These are phyloP conservation scores for Salvia miltiorrhiza DNA, from an alignment of 257 asterid species.

Conservation along the genomic window DNA sequence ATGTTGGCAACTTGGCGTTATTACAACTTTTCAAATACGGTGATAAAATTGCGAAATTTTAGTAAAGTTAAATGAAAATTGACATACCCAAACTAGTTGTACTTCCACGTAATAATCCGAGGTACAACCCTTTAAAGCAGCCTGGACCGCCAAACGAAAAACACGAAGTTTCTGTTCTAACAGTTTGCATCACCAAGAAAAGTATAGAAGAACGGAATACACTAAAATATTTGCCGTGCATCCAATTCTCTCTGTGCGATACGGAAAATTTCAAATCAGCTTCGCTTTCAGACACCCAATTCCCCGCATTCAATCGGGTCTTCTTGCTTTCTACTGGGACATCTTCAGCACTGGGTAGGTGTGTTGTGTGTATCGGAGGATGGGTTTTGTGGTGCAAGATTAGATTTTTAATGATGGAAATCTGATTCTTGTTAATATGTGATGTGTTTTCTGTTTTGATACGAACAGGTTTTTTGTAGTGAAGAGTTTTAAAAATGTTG, in stretches of 20 bases:
- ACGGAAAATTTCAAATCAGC: not conserved
- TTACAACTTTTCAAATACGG: no score
- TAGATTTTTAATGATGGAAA: constrained; percentile 21
- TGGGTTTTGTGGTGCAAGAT: constrained; percentile 20
- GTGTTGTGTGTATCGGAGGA: not conserved
- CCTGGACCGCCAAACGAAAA: constrained; percentile 18
- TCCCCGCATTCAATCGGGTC: not conserved
- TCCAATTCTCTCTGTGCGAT: constrained; percentile 1
- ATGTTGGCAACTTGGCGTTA: no score
- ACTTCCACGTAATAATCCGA: not conserved
- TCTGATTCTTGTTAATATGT: constrained; percentile 5
- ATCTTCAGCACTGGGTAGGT: not conserved
- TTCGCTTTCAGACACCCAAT: not conserved
- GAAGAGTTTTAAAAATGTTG: constrained; percentile 36
- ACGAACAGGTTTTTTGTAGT: constrained; percentile 21
- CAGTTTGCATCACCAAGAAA: constrained; percentile 10
- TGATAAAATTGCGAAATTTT: no score
- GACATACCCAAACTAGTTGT: no score
- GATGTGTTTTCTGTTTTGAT: constrained; percentile 8
- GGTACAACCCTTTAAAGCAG: constrained; percentile 14
- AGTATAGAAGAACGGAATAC: not conserved
- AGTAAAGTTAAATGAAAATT: no score
- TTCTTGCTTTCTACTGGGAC: constrained; percentile 1
- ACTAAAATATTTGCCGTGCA: not conserved
- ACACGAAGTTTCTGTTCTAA: not conserved